Conservation (phyloP, 306 rosid genomes). For the Quercus ilex region DNA sequence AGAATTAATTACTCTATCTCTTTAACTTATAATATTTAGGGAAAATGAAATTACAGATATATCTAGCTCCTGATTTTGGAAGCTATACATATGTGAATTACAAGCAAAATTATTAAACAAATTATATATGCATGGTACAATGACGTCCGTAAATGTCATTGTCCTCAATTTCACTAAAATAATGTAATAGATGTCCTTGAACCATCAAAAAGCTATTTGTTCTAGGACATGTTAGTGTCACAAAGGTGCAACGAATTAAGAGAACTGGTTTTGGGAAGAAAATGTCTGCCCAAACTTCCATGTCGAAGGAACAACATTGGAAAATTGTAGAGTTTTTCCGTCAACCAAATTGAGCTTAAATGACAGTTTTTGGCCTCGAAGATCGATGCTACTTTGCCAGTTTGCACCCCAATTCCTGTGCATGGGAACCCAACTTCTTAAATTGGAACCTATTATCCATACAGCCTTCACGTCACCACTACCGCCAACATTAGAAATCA, state of each 20-base stretch:
- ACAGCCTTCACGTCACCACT: slow-evolving; percentile 62
- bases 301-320: slow-evolving; percentile 63
- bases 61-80: neutral
- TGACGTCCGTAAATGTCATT: neutral
- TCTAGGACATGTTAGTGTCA: slow-evolving; percentile 15
- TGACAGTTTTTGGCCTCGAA: slow-evolving; percentile 58
- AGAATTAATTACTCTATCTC: neutral
- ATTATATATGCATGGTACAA: too few species aligned
- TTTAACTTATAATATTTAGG: neutral
- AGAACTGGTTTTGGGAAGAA: slow-evolving; percentile 60
- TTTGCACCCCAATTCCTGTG: slow-evolving; percentile 90
- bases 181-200: slow-evolving; percentile 5
- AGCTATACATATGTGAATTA: neutral
- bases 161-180: neutral
- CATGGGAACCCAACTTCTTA: slow-evolving; percentile 57
- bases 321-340: slow-evolving; percentile 43
- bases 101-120: too few species aligned
- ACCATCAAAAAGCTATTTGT: slow-evolving; percentile 19
- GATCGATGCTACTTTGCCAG: slow-evolving; percentile 69
- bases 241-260: slow-evolving; percentile 3
- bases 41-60: neutral
- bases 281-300: slow-evolving; percentile 85
- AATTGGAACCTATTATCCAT: slow-evolving; percentile 57
- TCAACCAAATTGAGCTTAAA: slow-evolving; percentile 60
- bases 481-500: slow-evolving; percentile 79